These are phyloP conservation scores for Ilex paraguariensis DNA, from an alignment of 305 asterid genomes.

Conservation along the genomic window DNA sequence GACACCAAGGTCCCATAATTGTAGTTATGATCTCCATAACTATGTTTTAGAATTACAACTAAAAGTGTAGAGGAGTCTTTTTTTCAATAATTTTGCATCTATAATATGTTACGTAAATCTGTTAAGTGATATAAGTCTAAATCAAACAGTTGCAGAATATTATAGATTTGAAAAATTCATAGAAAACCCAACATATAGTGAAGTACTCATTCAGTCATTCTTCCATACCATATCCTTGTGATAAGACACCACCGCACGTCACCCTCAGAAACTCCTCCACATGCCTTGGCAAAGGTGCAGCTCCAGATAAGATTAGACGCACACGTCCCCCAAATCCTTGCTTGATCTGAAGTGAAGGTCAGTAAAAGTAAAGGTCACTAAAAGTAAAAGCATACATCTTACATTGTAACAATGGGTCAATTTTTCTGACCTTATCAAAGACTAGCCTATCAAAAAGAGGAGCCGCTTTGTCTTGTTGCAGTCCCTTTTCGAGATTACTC, in stretches of 20 bases:
- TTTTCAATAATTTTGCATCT: no score
- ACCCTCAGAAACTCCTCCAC: constrained; percentile 90
- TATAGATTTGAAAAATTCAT: background rate
- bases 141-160: no score
- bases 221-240: constrained; percentile 80
- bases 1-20: no score
- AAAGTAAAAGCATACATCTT: background rate
- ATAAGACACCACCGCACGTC: constrained; percentile 67
- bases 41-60: no score
- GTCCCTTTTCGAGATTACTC: constrained; percentile 77
- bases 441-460: constrained; percentile 77
- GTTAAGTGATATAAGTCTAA: no score
- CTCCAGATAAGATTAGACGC: constrained; percentile 86
- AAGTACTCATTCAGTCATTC: background rate
- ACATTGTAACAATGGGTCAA: constrained; percentile 2
- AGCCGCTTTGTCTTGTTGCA: constrained; percentile 83
- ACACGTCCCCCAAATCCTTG: constrained; percentile 93
- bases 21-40: no score
- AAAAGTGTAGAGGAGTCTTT: no score
- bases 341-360: constrained; percentile 42
- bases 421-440: constrained; percentile 59
- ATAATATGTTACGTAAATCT: no score
- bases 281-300: constrained; percentile 89
- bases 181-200: background rate
- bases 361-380: background rate